Evolutionary conservation across 768 basidiomycete species (phyloP), one percentile per base, ranked within the genome.

Genomic region (Serendipita indica): DNA sequence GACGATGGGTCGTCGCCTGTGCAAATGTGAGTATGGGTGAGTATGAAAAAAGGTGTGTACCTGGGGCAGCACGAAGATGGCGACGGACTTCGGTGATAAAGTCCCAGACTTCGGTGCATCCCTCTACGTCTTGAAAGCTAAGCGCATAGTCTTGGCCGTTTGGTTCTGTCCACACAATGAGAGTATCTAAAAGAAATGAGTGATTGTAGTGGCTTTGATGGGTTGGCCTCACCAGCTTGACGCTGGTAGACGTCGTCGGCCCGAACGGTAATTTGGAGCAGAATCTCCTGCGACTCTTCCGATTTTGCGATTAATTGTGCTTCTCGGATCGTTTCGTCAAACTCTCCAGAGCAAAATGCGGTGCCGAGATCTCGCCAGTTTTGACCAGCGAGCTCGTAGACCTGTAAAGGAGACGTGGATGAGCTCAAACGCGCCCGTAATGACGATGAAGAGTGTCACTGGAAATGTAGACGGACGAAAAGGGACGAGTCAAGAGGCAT

Each of bases 121-220:
- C 96, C 62, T 91, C 89, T 0, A 89, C 80, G 65, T 97, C 94
- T 67, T 97, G 94, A 65, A 99, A 99, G 65, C 91, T 94, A 57
- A 99, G 75, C 1, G 94, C 94, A 67, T 96, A 93, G 70, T 99
- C 96, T 34, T 86, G 82, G 28, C 89, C 89, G 62, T 89, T 85
- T 1, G 89, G 87, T 68, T 98, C 94, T 2, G 94, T 98, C 96
- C 96, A 99, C 18, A 97, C 94, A 64, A 99, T 97, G 49, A 99
- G 78, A 12, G 96, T 99, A 67, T 97, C 94, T 93, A 71, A 52
- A 49, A 60, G 49, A 60, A 37, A 25, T 27, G 49, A 16, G 30
- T 10, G 22, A 54, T n/a, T 10, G 49, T 16, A 27, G 20, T 54
- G 22, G 18, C 57, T 49, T 33, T 43, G 59, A 25, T 43, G 49